Evolutionary conservation across 75 land plant species (phyloP).

Genomic region (Cryptomeria japonica): DNA sequence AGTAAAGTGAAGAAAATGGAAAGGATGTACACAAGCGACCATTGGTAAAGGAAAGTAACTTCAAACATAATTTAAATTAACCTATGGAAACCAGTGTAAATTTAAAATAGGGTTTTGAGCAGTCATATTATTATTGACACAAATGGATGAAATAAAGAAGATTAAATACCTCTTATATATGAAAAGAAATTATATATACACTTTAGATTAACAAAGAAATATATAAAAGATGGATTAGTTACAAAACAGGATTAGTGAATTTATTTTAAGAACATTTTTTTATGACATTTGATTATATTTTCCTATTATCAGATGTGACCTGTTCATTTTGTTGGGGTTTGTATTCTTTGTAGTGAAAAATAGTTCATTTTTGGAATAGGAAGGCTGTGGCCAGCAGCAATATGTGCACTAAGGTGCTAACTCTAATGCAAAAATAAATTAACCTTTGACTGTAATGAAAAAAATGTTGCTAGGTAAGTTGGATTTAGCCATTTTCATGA

Average conservation of each 20-base stretch:
- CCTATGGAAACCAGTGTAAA: not conserved
- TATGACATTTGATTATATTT: not conserved
- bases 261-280: not conserved
- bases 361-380: not conserved
- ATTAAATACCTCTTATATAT: not conserved
- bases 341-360: not conserved
- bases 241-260: not conserved
- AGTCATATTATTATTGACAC: not conserved
- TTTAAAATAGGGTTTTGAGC: not conserved
- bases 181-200: not conserved
- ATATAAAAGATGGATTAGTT: not conserved
- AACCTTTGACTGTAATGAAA: not conserved
- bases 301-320: not conserved
- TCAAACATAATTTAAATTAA: not conserved
- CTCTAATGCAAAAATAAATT: not conserved
- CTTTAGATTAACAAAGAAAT: not conserved
- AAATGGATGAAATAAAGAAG: not conserved
- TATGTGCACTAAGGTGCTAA: not conserved
- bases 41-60: slow-evolving; percentile 1
- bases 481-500: not conserved
- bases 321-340: not conserved
- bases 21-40: not conserved
- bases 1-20: not conserved
- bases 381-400: not conserved
- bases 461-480: not conserved